A percentile compares a stretch with the other conserved stretches of the same genome.
Conservation (phyloP, 306 rosid genomes). For the Castanospermum australe region DNA sequence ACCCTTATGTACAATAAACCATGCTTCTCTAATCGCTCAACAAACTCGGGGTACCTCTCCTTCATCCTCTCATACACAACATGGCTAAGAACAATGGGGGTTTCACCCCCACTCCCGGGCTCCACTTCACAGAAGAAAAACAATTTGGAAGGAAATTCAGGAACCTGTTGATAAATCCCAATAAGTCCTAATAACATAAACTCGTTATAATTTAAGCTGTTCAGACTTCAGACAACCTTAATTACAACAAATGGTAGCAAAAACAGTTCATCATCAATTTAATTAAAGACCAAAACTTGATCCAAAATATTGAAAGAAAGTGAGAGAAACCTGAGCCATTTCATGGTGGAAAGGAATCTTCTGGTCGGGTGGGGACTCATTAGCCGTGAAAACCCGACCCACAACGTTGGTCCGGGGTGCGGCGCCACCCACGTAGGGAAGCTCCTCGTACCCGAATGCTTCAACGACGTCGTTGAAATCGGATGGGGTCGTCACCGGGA, state of each 20-base stretch:
- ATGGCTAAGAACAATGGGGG: slow-evolving; percentile 87
- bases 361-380: slow-evolving; percentile 90
- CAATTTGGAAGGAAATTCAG: slow-evolving; percentile 74
- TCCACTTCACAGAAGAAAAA: slow-evolving; percentile 90
- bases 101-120: slow-evolving; percentile 81
- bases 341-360: slow-evolving; percentile 90
- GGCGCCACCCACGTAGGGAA: slow-evolving; percentile 88
- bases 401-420: slow-evolving; percentile 75
- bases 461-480: slow-evolving; percentile 80
- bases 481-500: slow-evolving; percentile 56
- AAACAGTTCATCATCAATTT: background rate
- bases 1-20: slow-evolving; percentile 76
- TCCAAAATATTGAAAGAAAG: background rate
- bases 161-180: slow-evolving; percentile 48
- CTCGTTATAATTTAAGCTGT: background rate
- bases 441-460: slow-evolving; percentile 76
- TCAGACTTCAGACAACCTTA: background rate
- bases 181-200: background rate
- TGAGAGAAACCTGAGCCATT: slow-evolving; percentile 64
- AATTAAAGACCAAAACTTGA: background rate
- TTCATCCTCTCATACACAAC: slow-evolving; percentile 71
- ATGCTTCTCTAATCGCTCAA: slow-evolving; percentile 57
- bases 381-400: slow-evolving; percentile 89
- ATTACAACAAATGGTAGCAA: background rate
- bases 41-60: slow-evolving; percentile 70